Percentiles rank a stretch among this genome's conserved stretches.
Conservation (phyloP, 129 eudicot genomes). For the Lactuca saligna region DNA sequence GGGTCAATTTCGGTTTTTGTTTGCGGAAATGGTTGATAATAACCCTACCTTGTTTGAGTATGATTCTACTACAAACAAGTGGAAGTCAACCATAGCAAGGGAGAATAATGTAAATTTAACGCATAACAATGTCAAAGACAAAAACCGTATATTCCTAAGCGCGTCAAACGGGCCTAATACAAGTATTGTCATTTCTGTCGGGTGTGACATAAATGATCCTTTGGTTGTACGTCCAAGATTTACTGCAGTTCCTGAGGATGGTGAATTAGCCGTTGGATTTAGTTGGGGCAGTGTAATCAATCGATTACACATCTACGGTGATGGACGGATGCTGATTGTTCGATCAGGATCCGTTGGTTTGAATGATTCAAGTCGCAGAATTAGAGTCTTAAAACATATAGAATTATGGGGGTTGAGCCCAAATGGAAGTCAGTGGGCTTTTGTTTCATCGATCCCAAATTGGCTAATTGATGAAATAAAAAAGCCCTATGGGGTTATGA, state of each 20-base stretch:
- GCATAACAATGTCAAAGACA: neutral
- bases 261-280: conserved; percentile 51
- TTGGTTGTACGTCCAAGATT: conserved; percentile 50
- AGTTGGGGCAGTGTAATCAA: conserved; percentile 49
- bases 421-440: conserved; percentile 52
- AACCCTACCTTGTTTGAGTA: conserved; percentile 54
- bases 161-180: conserved; percentile 48
- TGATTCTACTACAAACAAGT: conserved; percentile 37
- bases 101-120: conserved; percentile 13
- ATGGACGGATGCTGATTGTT: conserved; percentile 58
- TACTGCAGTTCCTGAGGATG: conserved; percentile 30
- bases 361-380: conserved; percentile 18
- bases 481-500: conserved; percentile 68
- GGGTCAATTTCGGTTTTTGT: conserved; percentile 43
- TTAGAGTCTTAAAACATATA: conserved; percentile 37
- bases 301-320: conserved; percentile 57
- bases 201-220: conserved; percentile 33
- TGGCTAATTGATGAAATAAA: conserved; percentile 40
- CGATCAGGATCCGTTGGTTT: conserved; percentile 33
- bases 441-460: conserved; percentile 47
- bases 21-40: conserved; percentile 44
- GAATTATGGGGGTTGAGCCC: conserved; percentile 62
- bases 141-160: conserved; percentile 34
- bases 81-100: conserved; percentile 45
- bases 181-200: conserved; percentile 42